Evolutionary conservation across 208 protist species (phyloP), one percentile per base, ranked within the genome.

Genomic region (Phytomonas serpens): DNA sequence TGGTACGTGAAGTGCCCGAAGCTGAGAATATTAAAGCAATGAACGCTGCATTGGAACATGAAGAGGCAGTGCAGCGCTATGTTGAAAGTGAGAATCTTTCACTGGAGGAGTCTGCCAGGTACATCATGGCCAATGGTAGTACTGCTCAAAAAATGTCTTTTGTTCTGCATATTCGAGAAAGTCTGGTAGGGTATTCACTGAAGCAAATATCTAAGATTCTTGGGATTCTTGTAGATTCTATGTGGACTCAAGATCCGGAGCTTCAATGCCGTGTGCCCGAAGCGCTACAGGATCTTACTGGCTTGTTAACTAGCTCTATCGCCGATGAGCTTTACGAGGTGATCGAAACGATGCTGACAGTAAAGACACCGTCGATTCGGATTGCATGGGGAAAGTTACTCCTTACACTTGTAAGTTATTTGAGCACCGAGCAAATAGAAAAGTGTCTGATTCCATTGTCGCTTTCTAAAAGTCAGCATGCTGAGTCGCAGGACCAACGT

Each of bases 71-170:
- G 51, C 90, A 96, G 78, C 88, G 85, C n/a, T 90, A 95, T 77
- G 81, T 97, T 11, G 89, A 97, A 69, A 83, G 81, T 61, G 73
- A 85, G 62, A 92, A 93, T 64, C 82, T 97, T n/a, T 89, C 85
- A 7, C 34, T 93, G 36, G 85, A 94, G 73, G 89, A 95, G 34
- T 80, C 82, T 7, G 84, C 88, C 3, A 83, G 71, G 75, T 97
- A 96, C 71, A 94, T 97, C 40, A 94, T 97, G 88, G 81, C 76
- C 0, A 96, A 97, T 69, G 90, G 93, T 67, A 96, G 90, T 64
- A 94, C 90, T 16, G 81, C 78, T 40, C 93, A 97, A 75, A 86
- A 87, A 34, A 89, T 91, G 65, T 89, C 88, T 47, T 86, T 89
- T 65, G 92, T 97, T 52, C 72, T 75, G 51, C 92, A 90, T 38